phyloP scores from a whole-genome alignment of 345 rosid genomes.

The Acer campestre region DNA sequence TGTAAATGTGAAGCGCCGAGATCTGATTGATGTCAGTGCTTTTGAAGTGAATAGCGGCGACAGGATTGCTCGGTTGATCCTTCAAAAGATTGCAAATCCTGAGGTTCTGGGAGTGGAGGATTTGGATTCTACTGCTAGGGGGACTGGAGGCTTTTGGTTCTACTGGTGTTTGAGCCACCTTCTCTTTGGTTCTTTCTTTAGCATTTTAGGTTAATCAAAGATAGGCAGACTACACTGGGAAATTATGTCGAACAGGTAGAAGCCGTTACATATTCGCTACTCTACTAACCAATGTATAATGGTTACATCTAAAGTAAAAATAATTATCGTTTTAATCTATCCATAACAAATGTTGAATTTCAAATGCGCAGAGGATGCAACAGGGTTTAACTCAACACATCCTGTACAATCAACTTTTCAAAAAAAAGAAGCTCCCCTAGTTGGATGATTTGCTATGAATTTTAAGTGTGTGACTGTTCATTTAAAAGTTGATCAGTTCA shows the following conservation, averaged over 20 bases:
- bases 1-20: no score
- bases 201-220: neutral
- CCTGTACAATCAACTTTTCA: no score
- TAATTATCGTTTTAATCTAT: neutral
- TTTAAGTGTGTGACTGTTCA: neutral
- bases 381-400: no score
- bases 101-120: constrained; percentile 42
- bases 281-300: neutral
- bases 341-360: no score
- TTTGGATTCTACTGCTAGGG: constrained; percentile 42
- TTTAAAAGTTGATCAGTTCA: neutral
- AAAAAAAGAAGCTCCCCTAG: neutral
- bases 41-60: no score
- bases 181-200: no score
- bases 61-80: no score
- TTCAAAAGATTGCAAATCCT: constrained; percentile 36
- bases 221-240: no score
- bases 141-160: constrained; percentile 52
- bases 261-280: neutral
- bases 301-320: neutral
- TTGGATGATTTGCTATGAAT: neutral
- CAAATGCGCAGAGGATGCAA: no score
- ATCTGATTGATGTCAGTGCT: no score
- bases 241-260: neutral
- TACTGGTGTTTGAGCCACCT: constrained; percentile 42